Evolutionary conservation across 2,329 filamentous ascomycete species (phyloP).

Genomic region (Nemania sp.): DNA sequence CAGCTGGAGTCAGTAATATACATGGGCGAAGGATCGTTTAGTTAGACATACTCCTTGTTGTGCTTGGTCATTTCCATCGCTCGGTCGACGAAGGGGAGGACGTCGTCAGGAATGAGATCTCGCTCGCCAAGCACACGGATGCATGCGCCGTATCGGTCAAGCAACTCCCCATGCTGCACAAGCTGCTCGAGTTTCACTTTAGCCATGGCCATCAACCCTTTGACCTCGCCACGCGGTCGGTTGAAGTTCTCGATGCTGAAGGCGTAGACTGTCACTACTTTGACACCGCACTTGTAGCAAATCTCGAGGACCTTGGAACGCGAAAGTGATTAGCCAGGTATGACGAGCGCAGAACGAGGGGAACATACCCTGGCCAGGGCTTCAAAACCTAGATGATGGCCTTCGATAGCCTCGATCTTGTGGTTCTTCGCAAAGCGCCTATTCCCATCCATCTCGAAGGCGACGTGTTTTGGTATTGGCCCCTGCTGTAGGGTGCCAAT

Average conservation of each 20-base stretch:
- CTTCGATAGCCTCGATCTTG: conserved; percentile 94
- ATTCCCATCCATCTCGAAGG: conserved; percentile 99
- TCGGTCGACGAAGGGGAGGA: conserved; percentile 83
- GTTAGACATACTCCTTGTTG: conserved; percentile 69
- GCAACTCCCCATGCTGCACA: conserved; percentile 87
- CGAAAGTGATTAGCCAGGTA: conserved; percentile 26
- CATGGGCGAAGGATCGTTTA: neutral
- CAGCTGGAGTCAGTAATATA: conserved; percentile 4
- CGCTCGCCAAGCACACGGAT: conserved; percentile 85
- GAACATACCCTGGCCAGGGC: conserved; percentile 79
- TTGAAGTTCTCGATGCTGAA: conserved; percentile 99
- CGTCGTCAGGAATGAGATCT: conserved; percentile 82
- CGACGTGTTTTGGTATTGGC: conserved; percentile 90
- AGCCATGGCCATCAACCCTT: conserved; percentile 95
- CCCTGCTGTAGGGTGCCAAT: conserved; percentile 90
- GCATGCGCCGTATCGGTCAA: conserved; percentile 89
- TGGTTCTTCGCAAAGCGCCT: conserved; percentile 86
- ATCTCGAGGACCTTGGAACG: conserved; percentile 81
- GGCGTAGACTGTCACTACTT: conserved; percentile 95
- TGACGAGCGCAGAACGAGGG: conserved; percentile 2
- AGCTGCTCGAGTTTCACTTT: conserved; percentile 93
- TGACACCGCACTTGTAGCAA: conserved; percentile 96
- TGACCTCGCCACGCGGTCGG: conserved; percentile 92
- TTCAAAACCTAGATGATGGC: conserved; percentile 94
- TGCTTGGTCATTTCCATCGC: conserved; percentile 85